Base-by-base conservation (phyloP, 1,284 basidiomycete species). In the Boletus smithii region DNA sequence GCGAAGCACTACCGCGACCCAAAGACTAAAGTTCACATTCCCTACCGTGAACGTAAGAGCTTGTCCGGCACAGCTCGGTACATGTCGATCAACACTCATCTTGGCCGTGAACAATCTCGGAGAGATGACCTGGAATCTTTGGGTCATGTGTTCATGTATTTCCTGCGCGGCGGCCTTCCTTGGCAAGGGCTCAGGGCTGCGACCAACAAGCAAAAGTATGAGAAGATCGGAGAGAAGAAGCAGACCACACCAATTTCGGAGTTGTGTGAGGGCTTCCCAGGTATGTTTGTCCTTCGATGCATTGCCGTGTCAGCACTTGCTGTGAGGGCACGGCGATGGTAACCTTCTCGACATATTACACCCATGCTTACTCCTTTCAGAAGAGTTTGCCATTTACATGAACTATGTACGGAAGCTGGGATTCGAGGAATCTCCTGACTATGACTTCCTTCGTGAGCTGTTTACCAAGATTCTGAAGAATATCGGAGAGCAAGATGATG, bases 1-100 rank as follows among this genome's bases (percentile, higher is more conserved):
- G 95, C 95, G 44, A 99, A 98, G 72, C 94, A 97, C 71, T 98
- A 97, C 73, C 88, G 95, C 47, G 95, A 99, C 72, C 95, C 95
- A 16, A 97, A 95, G 76, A 95, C 93, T 5, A 95, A 95, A 69
- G 80, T 91, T 42, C 95, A 99, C 72, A 98, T 98, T 54, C 95
- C 95, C 23, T 99, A 99, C 75, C 83, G 95, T 58, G 95, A 99
- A 73, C 93, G 95, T 73, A 98, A 98, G 79, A 97, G 93, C 56
- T 73, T 98, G 47, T 97, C 93, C 14, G 97, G 95, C 40, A 98
- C 95, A 18, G 95, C 95, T 40, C 89, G 95, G 46, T 99, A 98
- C 76, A 98, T 97, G 77, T 95, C 92, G 36, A 98, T 98, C 79
- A 98, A 98, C 71, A 98, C 95, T 18, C 95, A 98, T 69, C 76